These are phyloP conservation scores for Cladosporium austrohemisphaericum DNA, from an alignment of 2,329 filamentous ascomycete species.

Conservation along the genomic window DNA sequence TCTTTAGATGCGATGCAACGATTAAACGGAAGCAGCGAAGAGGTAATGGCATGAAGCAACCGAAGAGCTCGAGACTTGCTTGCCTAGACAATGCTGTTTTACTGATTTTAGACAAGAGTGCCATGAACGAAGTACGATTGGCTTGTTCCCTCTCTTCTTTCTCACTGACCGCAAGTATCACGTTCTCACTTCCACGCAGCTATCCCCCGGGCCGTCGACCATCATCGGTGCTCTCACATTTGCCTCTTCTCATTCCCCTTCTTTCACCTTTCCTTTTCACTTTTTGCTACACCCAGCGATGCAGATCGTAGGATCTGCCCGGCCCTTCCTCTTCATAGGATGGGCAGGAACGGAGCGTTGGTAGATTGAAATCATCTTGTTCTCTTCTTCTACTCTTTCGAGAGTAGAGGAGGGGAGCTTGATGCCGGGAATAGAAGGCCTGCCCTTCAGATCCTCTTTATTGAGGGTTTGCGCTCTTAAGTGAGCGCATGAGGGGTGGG, in stretches of 20 bases:
- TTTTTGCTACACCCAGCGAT: slow-evolving; percentile 36
- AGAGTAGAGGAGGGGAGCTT: slow-evolving; percentile 1
- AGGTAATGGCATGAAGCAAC: slow-evolving; percentile 14
- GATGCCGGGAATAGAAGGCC: slow-evolving; percentile 35
- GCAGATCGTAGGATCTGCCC: slow-evolving; percentile 42
- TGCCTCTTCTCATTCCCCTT: neutral
- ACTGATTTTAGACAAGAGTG: slow-evolving; percentile 4
- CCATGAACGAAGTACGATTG: neutral
- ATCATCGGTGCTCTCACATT: too few species aligned
- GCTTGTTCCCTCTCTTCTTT: neutral
- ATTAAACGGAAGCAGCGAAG: neutral
- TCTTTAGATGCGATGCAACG: neutral
- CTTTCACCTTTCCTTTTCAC: neutral
- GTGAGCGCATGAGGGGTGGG: slow-evolving; percentile 30
- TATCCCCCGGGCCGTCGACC: too few species aligned
- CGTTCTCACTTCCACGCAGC: neutral
- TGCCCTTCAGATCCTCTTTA: slow-evolving; percentile 22
- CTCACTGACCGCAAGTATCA: slow-evolving; percentile 4
- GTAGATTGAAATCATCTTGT: slow-evolving; percentile 32
- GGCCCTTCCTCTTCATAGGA: slow-evolving; percentile 33
- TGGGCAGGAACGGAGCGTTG: slow-evolving; percentile 48
- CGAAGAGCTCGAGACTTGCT: slow-evolving; percentile 7
- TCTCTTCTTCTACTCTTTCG: slow-evolving; percentile 9
- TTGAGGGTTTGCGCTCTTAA: slow-evolving; percentile 21
- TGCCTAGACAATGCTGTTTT: slow-evolving; percentile 7